Evolutionary conservation across 371 early-diverging fungal genomes (phyloP).

Genomic region (Apophysomyces sp.): DNA sequence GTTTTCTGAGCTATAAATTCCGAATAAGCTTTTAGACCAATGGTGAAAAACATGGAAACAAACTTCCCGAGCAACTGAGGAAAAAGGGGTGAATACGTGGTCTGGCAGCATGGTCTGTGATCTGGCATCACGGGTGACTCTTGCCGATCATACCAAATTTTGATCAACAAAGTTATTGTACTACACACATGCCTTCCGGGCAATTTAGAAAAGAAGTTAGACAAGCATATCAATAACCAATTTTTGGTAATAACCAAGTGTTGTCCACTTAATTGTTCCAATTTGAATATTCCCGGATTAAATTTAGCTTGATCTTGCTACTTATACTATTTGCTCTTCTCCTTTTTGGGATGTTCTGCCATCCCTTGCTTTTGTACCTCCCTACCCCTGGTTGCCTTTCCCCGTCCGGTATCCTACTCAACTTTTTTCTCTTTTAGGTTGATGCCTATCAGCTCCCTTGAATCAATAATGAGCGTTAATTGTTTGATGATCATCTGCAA

Average conservation of each 20-base stretch:
- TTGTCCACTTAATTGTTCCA: too few relatives aligned
- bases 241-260: not conserved
- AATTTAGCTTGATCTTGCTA: not conserved
- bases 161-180: not conserved
- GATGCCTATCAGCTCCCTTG: not conserved
- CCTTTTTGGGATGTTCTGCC: not conserved
- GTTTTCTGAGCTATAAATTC: not conserved
- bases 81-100: not conserved
- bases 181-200: not conserved
- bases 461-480: not conserved
- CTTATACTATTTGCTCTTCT: not conserved
- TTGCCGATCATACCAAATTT: not conserved
- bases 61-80: not conserved
- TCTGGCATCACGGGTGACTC: not conserved
- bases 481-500: not conserved
- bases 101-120: slow-evolving; percentile 2
- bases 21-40: not conserved
- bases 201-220: not conserved
- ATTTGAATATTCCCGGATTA: too few relatives aligned
- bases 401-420: slow-evolving; percentile 1
- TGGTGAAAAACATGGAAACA: not conserved
- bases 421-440: not conserved
- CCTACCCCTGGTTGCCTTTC: not conserved
- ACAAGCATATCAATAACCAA: not conserved
- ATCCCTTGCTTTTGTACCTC: not conserved